phyloP scores from a whole-genome alignment of 306 rosid species.

The Prunus padus region DNA sequence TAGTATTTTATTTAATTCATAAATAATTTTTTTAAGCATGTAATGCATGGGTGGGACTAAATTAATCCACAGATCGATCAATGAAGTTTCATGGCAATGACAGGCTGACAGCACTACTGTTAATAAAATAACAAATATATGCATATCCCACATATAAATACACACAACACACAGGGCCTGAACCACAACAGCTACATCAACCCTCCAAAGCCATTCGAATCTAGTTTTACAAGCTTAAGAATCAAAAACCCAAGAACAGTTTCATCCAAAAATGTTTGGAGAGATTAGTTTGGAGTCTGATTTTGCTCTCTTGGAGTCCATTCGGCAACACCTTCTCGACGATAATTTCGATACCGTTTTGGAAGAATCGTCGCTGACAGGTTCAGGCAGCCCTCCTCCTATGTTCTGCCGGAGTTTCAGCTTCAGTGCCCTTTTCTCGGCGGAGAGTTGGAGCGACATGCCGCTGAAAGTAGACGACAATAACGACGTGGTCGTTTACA shows the following conservation, averaged over 20 bases:
- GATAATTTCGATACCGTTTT: constrained; percentile 7
- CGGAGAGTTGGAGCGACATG: constrained; percentile 24
- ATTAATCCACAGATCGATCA: not conserved
- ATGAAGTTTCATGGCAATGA: constrained; percentile 8
- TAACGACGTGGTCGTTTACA: constrained; percentile 8
- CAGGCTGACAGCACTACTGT: not conserved
- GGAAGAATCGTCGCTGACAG: not conserved
- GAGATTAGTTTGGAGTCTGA: constrained; percentile 14
- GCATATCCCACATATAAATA: not conserved
- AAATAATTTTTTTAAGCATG: not conserved
- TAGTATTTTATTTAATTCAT: not conserved
- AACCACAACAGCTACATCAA: not conserved
- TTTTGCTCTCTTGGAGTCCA: constrained; percentile 27
- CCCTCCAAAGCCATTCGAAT: not conserved
- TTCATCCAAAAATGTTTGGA: not conserved
- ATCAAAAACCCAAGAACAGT: not conserved
- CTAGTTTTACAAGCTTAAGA: not conserved
- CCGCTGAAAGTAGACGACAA: constrained; percentile 14
- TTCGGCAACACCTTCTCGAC: constrained; percentile 29
- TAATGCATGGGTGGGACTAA: not conserved
- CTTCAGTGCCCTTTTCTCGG: constrained; percentile 8
- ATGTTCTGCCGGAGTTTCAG: constrained; percentile 12
- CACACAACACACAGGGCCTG: not conserved
- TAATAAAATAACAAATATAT: not conserved
- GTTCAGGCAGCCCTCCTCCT: not conserved